These are phyloP conservation scores for Stephania cephalantha DNA, from an alignment of 164 flowering plant species.

Conservation along the genomic window DNA sequence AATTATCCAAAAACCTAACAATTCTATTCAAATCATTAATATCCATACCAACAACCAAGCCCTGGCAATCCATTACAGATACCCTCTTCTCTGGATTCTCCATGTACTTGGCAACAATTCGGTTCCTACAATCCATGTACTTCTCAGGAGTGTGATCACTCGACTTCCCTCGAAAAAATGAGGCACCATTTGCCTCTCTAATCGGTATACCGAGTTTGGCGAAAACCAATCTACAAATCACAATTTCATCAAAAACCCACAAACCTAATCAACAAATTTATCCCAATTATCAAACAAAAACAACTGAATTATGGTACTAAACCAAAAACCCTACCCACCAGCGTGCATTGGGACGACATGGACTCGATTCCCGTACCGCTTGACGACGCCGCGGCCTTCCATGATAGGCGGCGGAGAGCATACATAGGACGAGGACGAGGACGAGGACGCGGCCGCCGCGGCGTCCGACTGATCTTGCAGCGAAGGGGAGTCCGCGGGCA, in stretches of 20 bases:
- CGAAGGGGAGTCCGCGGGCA: conserved; percentile 48
- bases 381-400: conserved; percentile 77
- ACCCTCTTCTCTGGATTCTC: conserved; percentile 67
- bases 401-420: conserved; percentile 61
- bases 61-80: conserved; percentile 47
- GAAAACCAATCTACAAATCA: conserved; percentile 83
- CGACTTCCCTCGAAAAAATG: conserved; percentile 86
- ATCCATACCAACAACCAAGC: conserved; percentile 39
- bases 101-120: conserved; percentile 77
- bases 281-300: neutral
- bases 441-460: conserved; percentile 21
- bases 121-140: conserved; percentile 80
- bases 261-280: neutral
- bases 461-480: conserved; percentile 33
- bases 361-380: conserved; percentile 43
- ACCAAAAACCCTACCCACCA: conserved; percentile 30
- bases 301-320: neutral
- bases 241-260: neutral
- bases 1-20: conserved; percentile 78
- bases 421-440: conserved; percentile 33
- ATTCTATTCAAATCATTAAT: conserved; percentile 63
- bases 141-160: conserved; percentile 68
- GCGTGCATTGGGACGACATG: conserved; percentile 87
- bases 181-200: conserved; percentile 94
- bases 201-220: conserved; percentile 60